Evolutionary conservation across 1,139 yeast genomes (phyloP), one percentile per base, ranked within the genome.

Genomic region (Kurtzmaniella quercitrusa): DNA sequence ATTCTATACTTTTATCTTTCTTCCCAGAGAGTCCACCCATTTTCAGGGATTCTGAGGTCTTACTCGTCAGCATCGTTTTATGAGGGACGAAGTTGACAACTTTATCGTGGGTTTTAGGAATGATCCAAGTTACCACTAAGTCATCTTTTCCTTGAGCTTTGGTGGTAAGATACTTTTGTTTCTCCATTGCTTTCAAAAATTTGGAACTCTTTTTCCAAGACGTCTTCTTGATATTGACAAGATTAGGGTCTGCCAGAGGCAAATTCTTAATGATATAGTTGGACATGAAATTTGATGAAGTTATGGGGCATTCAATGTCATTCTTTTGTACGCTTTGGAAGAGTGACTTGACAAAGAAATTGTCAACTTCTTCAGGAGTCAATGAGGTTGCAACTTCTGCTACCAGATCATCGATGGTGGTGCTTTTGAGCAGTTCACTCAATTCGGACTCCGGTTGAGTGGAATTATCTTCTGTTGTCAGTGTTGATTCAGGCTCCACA

Each of bases 141-240:
- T 86, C 95, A 48, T 91, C 94, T 18, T 75, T 85, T 48, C 75
- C 81, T 54, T 88, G 85, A 10, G 93, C 95, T 53, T 88, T 87
- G 14, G 82, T 63, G 43, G 77, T 77, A 23, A 88, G 51, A 46
- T 83, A 77, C 1, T 80, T 79, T 41, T 75, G 73, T 57, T 89
- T 91, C 50, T 86, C 95, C 83, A 90, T 88, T 4, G 85, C 82
- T 57, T 89, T 91, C 45, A 91, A 67, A 55, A 82, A 89, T 61
- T 90, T 91, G 17, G 91, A 76, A 1, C 94, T 81, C 58, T 93
- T 93, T 60, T 86, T 90, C 95, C 95, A 91, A 2, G 91, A 79
- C 0, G 96, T 83, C 55, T 81, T 84, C 62, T 90, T 91, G 55
- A 93, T 77, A 47, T 77, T 81, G 38, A 88, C 77, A 39, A 71